A percentile compares a stretch with the other conserved stretches of the same genome.
These are phyloP conservation scores for Cornus controversa DNA, from an alignment of 148 eudicot species.

Conservation along the genomic window DNA sequence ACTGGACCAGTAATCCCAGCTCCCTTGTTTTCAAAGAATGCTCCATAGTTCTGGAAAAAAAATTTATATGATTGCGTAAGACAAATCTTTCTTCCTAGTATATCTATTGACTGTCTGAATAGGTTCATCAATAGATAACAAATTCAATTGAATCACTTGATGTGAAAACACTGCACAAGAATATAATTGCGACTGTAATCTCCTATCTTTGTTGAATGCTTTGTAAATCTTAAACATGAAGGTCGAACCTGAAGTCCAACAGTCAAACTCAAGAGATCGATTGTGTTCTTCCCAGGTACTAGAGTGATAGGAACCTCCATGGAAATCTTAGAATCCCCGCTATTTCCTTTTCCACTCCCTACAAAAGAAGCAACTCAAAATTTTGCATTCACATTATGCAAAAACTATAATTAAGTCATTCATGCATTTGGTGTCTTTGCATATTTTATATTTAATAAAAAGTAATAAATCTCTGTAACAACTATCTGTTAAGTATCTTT, in stretches of 20 bases:
- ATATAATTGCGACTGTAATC: neutral
- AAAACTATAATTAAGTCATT: neutral
- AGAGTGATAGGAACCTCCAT: constrained; percentile 56
- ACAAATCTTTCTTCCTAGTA: neutral
- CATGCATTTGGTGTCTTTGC: neutral
- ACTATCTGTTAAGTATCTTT: neutral
- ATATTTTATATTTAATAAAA: neutral
- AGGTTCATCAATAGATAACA: neutral
- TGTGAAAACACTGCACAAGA: neutral
- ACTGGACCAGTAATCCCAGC: constrained; percentile 92
- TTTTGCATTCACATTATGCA: neutral
- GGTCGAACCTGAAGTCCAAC: constrained; percentile 84
- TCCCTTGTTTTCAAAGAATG: constrained; percentile 58
- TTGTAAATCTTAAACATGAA: constrained; percentile 2
- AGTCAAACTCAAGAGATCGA: constrained; percentile 89
- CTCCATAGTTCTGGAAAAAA: constrained; percentile 78
- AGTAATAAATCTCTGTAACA: neutral
- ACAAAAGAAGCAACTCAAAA: constrained; percentile 4
- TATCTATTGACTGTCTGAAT: neutral
- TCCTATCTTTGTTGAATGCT: neutral
- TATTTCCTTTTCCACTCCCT: constrained; percentile 45
- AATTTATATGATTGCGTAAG: neutral
- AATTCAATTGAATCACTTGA: neutral
- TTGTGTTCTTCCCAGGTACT: constrained; percentile 48
- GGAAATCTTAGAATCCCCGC: constrained; percentile 42